Evolutionary conservation across 768 basidiomycete genomes (phyloP).

Genomic region (Pilatotrama ljubarskyi): DNA sequence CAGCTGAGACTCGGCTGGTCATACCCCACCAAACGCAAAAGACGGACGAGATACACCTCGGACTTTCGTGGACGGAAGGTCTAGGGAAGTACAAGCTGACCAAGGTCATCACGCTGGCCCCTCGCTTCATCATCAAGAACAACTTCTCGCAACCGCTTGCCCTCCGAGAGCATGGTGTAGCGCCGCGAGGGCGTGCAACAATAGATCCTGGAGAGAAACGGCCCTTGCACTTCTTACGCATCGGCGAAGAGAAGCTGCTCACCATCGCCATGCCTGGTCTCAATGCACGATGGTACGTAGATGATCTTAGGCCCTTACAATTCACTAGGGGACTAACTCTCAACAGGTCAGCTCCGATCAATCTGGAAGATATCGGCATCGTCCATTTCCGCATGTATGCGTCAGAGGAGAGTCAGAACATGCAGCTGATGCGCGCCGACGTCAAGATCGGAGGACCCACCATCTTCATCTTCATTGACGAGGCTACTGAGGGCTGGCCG

Average conservation of each 20-base stretch:
- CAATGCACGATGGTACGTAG: slow-evolving; percentile 75
- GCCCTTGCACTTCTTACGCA: slow-evolving; percentile 66
- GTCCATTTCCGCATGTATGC: slow-evolving; percentile 70
- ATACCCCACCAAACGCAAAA: slow-evolving; percentile 63
- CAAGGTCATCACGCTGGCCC: slow-evolving; percentile 89
- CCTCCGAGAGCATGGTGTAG: slow-evolving; percentile 83
- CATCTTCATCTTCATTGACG: slow-evolving; percentile 78
- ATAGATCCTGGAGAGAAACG: slow-evolving; percentile 69
- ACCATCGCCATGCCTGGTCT: slow-evolving; percentile 86
- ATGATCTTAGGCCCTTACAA: neutral
- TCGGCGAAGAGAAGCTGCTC: slow-evolving; percentile 70
- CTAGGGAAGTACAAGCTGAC: slow-evolving; percentile 96
- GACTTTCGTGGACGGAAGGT: slow-evolving; percentile 91
- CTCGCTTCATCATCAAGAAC: slow-evolving; percentile 90
- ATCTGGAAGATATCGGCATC: slow-evolving; percentile 86
- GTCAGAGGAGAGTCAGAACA: slow-evolving; percentile 37
- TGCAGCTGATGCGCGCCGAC: slow-evolving; percentile 70
- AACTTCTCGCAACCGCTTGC: slow-evolving; percentile 64
- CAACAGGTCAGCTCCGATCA: slow-evolving; percentile 87
- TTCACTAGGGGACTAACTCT: neutral
- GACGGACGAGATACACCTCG: slow-evolving; percentile 73
- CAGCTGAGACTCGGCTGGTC: slow-evolving; percentile 83
- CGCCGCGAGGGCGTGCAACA: slow-evolving; percentile 58
- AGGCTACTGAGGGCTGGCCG: slow-evolving; percentile 78
- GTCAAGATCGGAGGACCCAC: slow-evolving; percentile 82